Evolutionary conservation across 139 green algal genomes (phyloP), one percentile per base, ranked within the genome.

Genomic region (Chlorella sp.): DNA sequence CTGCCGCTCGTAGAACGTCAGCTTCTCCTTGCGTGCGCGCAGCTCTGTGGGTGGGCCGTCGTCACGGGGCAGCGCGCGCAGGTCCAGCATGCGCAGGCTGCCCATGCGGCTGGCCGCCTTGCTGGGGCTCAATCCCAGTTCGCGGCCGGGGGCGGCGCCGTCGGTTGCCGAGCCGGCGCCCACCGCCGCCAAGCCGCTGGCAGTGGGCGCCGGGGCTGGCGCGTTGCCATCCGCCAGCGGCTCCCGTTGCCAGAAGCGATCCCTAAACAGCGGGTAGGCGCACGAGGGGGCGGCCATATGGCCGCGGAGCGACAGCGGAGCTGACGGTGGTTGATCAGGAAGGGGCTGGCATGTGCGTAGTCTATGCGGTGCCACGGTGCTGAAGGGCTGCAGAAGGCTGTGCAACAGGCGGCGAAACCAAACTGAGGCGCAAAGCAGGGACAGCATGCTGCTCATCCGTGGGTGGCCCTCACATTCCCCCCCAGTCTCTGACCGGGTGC

Each of bases 1-100:
- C 34, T 96, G 91, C 66, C 94, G 92, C 85, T 98, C 94, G 75
- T 95, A 98, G 37, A 90, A 91, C 1, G 94, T 86, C 40, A 97
- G 94, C 85, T 98, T 98, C 39, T 96, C 90, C 15, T 95, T 91
- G 36, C 96, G 92, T 21, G 93, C 92, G 37, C 94, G 90, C 28
- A 95, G 93, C 89, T 97, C 95, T 39, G 92, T 95, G 14, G 94
- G 94, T 5, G 93, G 95, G 12, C 88, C 93, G 39, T 96, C 95
- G 37, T 96, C 93, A 21, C 90, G 61, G 9, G 90, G 89, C 14
- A 97, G 80, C 1, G 90, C 79, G 2, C 90, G 60, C 42, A 97
- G 84, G 84, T 88, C 86, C 34, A 89, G 86, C 73, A 89, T 37
- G 28, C 53, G 73, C 75, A 89, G 86, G 57, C 60, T 75, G 73